These are phyloP conservation scores for Aspergillus avenaceus DNA, from an alignment of 495 filamentous ascomycete genomes.

Conservation along the genomic window DNA sequence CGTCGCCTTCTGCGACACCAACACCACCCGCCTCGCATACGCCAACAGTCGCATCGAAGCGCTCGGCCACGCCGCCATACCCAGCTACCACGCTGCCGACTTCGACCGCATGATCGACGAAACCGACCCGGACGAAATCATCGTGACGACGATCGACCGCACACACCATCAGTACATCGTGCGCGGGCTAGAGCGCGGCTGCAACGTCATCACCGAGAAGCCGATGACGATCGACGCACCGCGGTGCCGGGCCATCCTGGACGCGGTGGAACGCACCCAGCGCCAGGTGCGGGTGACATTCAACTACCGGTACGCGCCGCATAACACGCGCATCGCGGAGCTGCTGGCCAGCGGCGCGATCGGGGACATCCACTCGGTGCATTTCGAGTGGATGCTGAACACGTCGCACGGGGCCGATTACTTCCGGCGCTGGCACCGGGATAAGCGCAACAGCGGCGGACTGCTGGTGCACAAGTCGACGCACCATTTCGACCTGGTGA, in stretches of 20 bases:
- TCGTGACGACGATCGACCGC: constrained; percentile 57
- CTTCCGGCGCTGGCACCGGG: constrained; percentile 59
- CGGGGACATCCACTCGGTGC: constrained; percentile 49
- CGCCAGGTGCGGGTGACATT: constrained; percentile 25
- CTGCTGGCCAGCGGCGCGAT: constrained; percentile 47
- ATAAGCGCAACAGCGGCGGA: constrained; percentile 53
- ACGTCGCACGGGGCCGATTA: constrained; percentile 57
- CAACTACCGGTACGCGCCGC: constrained; percentile 34
- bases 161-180: constrained; percentile 54
- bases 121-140: constrained; percentile 51
- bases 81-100: constrained; percentile 45
- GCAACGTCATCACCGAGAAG: constrained; percentile 55
- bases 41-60: constrained; percentile 22
- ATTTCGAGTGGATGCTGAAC: constrained; percentile 59
- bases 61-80: constrained; percentile 25
- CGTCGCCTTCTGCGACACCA: constrained; percentile 42
- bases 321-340: constrained; percentile 34
- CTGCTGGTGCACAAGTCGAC: constrained; percentile 36
- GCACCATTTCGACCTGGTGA: constrained; percentile 33
- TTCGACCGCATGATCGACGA: constrained; percentile 53
- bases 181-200: constrained; percentile 51
- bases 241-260: constrained; percentile 44
- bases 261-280: constrained; percentile 24
- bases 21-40: constrained; percentile 26
- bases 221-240: constrained; percentile 57